Conservation (phyloP, 345 rosid genomes). For the Rubroshorea leprosula region DNA sequence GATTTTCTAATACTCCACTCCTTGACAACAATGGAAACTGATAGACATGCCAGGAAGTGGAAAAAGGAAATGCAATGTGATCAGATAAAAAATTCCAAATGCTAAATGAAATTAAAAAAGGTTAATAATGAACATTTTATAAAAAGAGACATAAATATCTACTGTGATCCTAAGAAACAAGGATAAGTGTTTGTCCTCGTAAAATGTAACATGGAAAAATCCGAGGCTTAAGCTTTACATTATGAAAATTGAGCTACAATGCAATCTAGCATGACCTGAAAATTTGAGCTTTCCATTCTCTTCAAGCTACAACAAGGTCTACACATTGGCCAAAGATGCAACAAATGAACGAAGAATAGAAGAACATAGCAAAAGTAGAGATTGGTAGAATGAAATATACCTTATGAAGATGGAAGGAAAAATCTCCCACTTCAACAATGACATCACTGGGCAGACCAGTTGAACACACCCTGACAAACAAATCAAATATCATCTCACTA, state of each 20-base stretch:
- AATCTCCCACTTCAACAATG: conserved; percentile 60
- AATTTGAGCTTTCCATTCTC: background rate
- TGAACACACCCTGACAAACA: conserved; percentile 55
- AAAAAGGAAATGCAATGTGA: no score
- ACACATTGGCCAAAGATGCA: background rate
- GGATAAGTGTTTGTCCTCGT: no score
- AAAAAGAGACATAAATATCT: no score
- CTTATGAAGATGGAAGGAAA: conserved; percentile 85
- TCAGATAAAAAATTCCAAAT: no score
- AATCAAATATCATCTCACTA: background rate
- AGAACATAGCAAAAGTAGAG: background rate
- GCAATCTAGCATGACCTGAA: no score
- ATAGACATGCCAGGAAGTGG: conserved; percentile 17
- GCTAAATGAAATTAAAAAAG: no score
- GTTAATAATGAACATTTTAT: no score
- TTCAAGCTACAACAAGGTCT: background rate
- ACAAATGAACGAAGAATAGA: background rate
- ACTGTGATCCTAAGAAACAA: no score
- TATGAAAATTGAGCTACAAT: no score
- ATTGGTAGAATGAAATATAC: conserved; percentile 29
- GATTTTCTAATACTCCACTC: conserved; percentile 60
- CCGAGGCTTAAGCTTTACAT: no score
- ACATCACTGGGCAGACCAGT: conserved; percentile 81
- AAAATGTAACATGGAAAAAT: no score
- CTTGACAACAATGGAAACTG: conserved; percentile 93